Evolutionary conservation across 371 early-diverging fungal genomes (phyloP), one percentile per base, ranked within the genome.

Genomic region (Paraphysoderma sedebokerense): DNA sequence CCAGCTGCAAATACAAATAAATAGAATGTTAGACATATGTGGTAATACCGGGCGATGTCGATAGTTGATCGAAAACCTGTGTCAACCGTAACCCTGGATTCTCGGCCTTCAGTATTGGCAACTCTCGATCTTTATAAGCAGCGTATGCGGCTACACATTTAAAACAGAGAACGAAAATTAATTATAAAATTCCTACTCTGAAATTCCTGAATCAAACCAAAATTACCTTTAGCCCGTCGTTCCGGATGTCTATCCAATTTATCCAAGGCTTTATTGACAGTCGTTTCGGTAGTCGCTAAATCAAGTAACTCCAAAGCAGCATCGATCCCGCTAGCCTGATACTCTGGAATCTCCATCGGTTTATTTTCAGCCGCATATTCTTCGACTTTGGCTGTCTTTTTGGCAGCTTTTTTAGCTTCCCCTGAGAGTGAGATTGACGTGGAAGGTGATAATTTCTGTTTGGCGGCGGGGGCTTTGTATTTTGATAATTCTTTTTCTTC

Each of bases 241-340:
- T 70, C 70, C 5, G 70, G 66, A 48, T 70, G 70, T 37, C 60
- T 48, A 28, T 70, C 70, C 6, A 68, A 42, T 22, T 46, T 38
- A 17, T 56, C 55, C 26, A 8, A n/a, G 11, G 15, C 36, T 8
- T 41, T 49, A 5, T 19, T 31, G 13, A 27, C 15, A 11, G 44
- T 5, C 31, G 29, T 17, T n/a, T 4, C 24, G 19, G 39, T 38
- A 12, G 29, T 46, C 12, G 61, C 40, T 5, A 65, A 17, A 9
- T 57, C 58, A 45, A 69, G 38, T 12, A 69, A 46, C 12, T 60
- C 60, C 2, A 69, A 38, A 15, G 70, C 70, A 20, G 47, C 60
- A 46, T 69, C 70, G 38, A 69, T 40, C 12, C 61, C 61, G 8
- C 55, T 49, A 7, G 70, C 70, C 9, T 44, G 53, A 54, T 46